Conservation (phyloP, 192 early-diverging fungal species). For the Linnemannia zychae region DNA sequence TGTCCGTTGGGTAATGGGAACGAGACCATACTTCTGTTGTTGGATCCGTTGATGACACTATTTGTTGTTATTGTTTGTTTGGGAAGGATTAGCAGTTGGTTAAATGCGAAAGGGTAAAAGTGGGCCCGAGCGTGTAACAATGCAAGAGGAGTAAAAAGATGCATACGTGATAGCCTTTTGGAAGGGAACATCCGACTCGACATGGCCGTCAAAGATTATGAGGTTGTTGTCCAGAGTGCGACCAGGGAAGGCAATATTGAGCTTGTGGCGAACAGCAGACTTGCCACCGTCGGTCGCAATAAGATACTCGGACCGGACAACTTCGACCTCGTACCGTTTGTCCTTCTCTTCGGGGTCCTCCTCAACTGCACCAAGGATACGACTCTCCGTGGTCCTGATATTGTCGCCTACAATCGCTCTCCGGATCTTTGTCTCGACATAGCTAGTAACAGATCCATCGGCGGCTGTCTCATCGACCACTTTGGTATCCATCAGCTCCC, state of each 20-base stretch:
- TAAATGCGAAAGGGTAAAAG: background rate
- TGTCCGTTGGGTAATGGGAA: conserved; percentile 39
- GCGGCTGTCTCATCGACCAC: conserved; percentile 23
- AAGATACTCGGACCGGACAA: conserved; percentile 43
- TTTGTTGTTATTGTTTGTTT: background rate
- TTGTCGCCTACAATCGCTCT: conserved; percentile 32
- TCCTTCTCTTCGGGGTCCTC: conserved; percentile 32
- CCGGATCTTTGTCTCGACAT: conserved; percentile 46
- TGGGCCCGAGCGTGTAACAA: background rate
- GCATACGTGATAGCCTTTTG: conserved; percentile 29
- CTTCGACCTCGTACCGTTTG: conserved; percentile 32
- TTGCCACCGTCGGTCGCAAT: conserved; percentile 55
- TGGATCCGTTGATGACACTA: conserved; percentile 30
- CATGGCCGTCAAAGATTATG: conserved; percentile 42
- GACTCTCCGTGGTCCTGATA: conserved; percentile 39
- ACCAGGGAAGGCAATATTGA: conserved; percentile 53
- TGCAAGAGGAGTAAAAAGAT: background rate
- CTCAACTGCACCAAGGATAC: conserved; percentile 34
- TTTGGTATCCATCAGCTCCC: conserved; percentile 48
- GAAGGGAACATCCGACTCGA: conserved; percentile 36
- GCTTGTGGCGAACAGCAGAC: conserved; percentile 48
- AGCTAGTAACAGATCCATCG: background rate
- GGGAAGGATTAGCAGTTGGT: no score
- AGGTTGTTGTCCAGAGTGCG: conserved; percentile 45
- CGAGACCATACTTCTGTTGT: conserved; percentile 20